Evolutionary conservation across 2,329 filamentous ascomycete genomes (phyloP).

Genomic region (Colletotrichum scovillei): DNA sequence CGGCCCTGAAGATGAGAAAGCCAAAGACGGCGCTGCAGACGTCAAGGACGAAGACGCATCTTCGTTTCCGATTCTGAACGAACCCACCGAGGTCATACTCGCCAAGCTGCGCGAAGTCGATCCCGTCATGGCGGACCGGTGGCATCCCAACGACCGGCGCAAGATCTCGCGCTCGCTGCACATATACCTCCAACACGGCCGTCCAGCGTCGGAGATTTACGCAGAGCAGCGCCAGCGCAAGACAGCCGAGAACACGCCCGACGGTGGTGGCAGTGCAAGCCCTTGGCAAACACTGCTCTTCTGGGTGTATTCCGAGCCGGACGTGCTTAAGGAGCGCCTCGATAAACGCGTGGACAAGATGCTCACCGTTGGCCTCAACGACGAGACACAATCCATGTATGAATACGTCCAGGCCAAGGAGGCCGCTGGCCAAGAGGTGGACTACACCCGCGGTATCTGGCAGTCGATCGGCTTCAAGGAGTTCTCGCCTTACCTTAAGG

Average conservation of each 20-base stretch:
- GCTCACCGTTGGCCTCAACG: slow-evolving; percentile 68
- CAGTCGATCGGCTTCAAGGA: slow-evolving; percentile 97
- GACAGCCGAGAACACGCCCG: slow-evolving; percentile 33
- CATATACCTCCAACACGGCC: slow-evolving; percentile 87
- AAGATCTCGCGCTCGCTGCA: slow-evolving; percentile 92
- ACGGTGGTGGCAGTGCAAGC: slow-evolving; percentile 19
- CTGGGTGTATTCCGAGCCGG: slow-evolving; percentile 84
- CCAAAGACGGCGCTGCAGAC: slow-evolving; percentile 1
- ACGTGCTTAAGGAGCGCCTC: slow-evolving; percentile 76
- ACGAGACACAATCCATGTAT: slow-evolving; percentile 61
- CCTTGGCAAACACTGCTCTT: slow-evolving; percentile 76
- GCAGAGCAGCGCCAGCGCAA: slow-evolving; percentile 73
- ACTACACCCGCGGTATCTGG: slow-evolving; percentile 89
- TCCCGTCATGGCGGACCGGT: slow-evolving; percentile 87
- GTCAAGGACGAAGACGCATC: slow-evolving; percentile 41
- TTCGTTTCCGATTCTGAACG: slow-evolving; percentile 77
- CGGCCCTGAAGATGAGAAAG: slow-evolving; percentile 51
- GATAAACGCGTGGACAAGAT: slow-evolving; percentile 86
- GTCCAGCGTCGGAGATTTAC: slow-evolving; percentile 87
- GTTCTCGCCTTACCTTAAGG: slow-evolving; percentile 77
- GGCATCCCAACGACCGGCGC: slow-evolving; percentile 93
- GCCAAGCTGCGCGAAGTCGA: slow-evolving; percentile 82
- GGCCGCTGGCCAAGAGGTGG: slow-evolving; percentile 65
- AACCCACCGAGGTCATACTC: slow-evolving; percentile 77
- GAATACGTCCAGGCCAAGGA: slow-evolving; percentile 48